A percentile compares a stretch with the other conserved stretches of the same genome.
Evolutionary conservation across 441 rosid genomes (phyloP).

Genomic region (Metrosideros polymorpha): DNA sequence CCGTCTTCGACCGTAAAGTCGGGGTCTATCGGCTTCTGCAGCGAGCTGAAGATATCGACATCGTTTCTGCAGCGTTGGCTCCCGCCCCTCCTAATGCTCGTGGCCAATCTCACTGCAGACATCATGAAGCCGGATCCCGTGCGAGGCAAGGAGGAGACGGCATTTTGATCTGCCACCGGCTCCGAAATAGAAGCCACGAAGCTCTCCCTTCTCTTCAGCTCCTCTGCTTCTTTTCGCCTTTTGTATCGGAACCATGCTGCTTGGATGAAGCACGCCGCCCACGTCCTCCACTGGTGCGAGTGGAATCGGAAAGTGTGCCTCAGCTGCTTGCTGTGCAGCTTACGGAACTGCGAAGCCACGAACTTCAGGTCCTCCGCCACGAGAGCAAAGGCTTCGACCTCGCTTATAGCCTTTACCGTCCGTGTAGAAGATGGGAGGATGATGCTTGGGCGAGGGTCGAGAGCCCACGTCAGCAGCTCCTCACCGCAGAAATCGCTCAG

Average conservation of each 20-base stretch:
- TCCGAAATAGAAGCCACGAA: neutral
- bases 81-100: conserved; percentile 27
- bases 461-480: conserved; percentile 50
- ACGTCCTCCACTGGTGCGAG: conserved; percentile 59
- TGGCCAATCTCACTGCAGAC: conserved; percentile 19
- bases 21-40: conserved; percentile 43
- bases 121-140: conserved; percentile 11
- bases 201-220: conserved; percentile 21
- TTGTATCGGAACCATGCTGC: conserved; percentile 51
- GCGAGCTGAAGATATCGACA: conserved; percentile 3
- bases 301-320: conserved; percentile 40
- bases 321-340: conserved; percentile 39
- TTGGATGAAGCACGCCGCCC: conserved; percentile 61
- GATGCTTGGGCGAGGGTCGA: conserved; percentile 38
- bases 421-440: conserved; percentile 50
- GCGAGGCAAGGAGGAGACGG: neutral
- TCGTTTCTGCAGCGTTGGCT: conserved; percentile 15
- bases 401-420: conserved; percentile 37
- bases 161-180: neutral
- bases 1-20: conserved; percentile 28
- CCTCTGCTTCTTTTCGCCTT: conserved; percentile 24
- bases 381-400: conserved; percentile 52
- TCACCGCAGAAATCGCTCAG: conserved; percentile 60
- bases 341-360: conserved; percentile 45
- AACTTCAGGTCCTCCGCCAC: conserved; percentile 40